These are phyloP conservation scores for Trichoderma asperellum DNA, from an alignment of 2,329 filamentous ascomycete genomes.

Conservation along the genomic window DNA sequence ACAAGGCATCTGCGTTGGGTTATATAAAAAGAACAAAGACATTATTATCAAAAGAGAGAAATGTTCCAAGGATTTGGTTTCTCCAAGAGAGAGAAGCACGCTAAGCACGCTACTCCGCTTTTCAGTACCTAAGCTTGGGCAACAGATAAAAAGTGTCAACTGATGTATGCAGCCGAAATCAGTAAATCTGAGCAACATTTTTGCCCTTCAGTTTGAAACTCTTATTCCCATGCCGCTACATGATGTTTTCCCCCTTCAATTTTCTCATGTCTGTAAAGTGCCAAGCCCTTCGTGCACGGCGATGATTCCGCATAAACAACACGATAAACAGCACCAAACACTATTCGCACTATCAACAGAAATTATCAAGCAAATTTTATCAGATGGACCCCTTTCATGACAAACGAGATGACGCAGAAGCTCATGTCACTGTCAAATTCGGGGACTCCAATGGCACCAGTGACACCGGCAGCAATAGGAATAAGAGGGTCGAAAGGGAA, in stretches of 20 bases:
- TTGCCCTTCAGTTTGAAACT: background rate
- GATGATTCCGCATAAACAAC: too few relatives aligned
- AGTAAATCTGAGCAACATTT: background rate
- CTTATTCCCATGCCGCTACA: background rate
- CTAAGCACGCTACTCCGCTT: background rate
- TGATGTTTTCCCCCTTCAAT: background rate
- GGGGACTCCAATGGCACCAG: slow-evolving; percentile 33
- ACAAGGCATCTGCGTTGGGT: background rate
- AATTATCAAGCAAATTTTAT: too few relatives aligned
- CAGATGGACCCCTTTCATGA: background rate
- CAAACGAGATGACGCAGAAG: background rate
- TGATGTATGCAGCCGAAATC: background rate
- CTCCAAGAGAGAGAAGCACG: background rate
- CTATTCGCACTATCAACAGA: background rate
- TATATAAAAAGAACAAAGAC: background rate
- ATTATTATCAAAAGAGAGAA: background rate
- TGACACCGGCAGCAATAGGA: slow-evolving; percentile 57
- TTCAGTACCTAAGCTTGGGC: background rate
- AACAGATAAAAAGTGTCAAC: background rate
- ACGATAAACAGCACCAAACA: background rate
- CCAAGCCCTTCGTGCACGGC: too few relatives aligned
- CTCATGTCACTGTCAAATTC: background rate
- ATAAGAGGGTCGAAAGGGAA: slow-evolving; percentile 78
- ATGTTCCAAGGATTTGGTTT: background rate
- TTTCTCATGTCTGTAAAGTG: too few relatives aligned